These are phyloP conservation scores for Myrmaecium sp. DNA, from an alignment of 2,329 filamentous ascomycete species.

Conservation along the genomic window DNA sequence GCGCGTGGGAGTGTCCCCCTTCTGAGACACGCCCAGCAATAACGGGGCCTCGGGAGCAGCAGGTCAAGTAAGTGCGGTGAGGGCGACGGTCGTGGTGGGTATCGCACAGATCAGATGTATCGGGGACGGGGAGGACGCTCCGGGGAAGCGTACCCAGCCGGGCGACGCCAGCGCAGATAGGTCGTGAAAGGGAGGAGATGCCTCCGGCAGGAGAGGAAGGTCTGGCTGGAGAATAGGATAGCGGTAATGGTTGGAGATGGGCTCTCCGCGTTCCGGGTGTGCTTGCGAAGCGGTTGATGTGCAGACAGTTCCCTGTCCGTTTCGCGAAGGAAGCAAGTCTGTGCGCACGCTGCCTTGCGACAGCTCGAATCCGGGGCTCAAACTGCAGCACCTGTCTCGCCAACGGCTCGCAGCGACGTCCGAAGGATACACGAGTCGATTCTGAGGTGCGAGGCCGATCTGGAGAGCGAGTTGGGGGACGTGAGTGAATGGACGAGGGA, in stretches of 20 bases:
- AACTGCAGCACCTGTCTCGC: too few species aligned
- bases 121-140: slow-evolving; percentile 1
- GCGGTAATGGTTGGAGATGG: too few species aligned
- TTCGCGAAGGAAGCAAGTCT: slow-evolving; percentile 5
- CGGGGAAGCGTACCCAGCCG: background rate
- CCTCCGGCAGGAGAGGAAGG: slow-evolving; percentile 2
- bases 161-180: slow-evolving; percentile 2
- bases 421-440: too few species aligned
- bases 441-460: background rate
- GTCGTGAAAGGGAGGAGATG: slow-evolving; percentile 1
- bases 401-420: too few species aligned
- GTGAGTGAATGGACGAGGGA: slow-evolving; percentile 1
- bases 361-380: slow-evolving; percentile 1
- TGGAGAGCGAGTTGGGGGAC: background rate
- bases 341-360: slow-evolving; percentile 7
- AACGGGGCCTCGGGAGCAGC: too few species aligned
- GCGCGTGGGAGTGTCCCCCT: too few species aligned
- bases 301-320: slow-evolving; percentile 5
- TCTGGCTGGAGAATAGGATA: too few species aligned
- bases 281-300: slow-evolving; percentile 4
- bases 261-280: too few species aligned
- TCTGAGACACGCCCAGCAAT: too few species aligned
- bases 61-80: too few species aligned
- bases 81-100: too few species aligned
- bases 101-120: slow-evolving; percentile 1